These are phyloP conservation scores for Claviceps sp. DNA, from an alignment of 2,329 filamentous ascomycete species.

Conservation along the genomic window DNA sequence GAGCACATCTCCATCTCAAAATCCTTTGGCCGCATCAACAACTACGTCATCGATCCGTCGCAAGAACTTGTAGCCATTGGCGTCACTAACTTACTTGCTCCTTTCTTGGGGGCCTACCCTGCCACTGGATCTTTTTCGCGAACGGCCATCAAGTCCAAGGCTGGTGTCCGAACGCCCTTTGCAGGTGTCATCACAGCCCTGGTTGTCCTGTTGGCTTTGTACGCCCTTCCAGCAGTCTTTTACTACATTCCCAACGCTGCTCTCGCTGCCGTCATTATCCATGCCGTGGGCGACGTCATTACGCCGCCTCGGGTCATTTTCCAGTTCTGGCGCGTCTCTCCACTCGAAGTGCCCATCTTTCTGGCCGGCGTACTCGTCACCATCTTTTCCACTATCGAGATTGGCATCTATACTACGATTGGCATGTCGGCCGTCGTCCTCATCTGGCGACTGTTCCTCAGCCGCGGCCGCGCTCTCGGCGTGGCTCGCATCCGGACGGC, in stretches of 20 bases:
- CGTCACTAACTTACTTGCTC: conserved; percentile 59
- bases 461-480: conserved; percentile 66
- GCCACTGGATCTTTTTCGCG: conserved; percentile 84
- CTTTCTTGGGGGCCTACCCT: conserved; percentile 72
- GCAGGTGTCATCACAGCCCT: conserved; percentile 74
- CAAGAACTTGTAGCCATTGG: conserved; percentile 71
- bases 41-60: conserved; percentile 68
- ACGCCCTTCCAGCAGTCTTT: conserved; percentile 71
- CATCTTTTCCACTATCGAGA: conserved; percentile 69
- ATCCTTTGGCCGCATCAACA: conserved; percentile 68
- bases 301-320: conserved; percentile 73
- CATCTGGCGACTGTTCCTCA: conserved; percentile 66
- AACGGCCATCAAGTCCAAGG: conserved; percentile 90
- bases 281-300: conserved; percentile 77
- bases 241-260: conserved; percentile 73
- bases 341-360: conserved; percentile 73
- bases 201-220: conserved; percentile 72
- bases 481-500: conserved; percentile 68
- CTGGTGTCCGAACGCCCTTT: conserved; percentile 75
- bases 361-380: conserved; percentile 74
- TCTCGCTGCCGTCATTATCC: conserved; percentile 76
- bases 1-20: conserved; percentile 77
- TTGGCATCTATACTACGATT: conserved; percentile 76
- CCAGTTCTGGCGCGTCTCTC: conserved; percentile 78
- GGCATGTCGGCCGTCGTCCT: conserved; percentile 55